Percentiles rank a stretch among this genome's conserved stretches.
These are phyloP conservation scores for Gnomoniopsis smithogilvyi DNA, from an alignment of 2,329 filamentous ascomycete species.

Conservation along the genomic window DNA sequence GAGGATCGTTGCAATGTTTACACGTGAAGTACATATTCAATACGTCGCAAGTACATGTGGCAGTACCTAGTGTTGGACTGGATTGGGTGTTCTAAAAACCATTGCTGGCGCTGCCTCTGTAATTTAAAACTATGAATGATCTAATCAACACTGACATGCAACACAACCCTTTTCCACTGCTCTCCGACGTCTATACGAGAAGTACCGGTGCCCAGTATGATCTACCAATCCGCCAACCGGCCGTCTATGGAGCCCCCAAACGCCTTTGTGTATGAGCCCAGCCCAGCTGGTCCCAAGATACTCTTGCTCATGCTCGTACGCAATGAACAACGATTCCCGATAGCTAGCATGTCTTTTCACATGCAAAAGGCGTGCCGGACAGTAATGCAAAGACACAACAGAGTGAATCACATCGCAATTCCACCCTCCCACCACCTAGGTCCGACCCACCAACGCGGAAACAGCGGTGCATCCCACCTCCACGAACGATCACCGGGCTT, in stretches of 20 bases:
- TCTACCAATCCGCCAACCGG: neutral
- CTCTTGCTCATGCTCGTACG: neutral
- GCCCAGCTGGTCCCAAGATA: neutral
- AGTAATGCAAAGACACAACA: neutral
- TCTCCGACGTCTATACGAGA: neutral
- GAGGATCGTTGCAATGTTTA: too few species aligned
- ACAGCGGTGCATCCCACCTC: slow-evolving; percentile 58
- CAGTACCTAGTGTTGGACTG: too few species aligned
- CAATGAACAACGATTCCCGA: neutral
- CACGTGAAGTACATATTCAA: too few species aligned
- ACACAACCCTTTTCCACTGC: neutral
- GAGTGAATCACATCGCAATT: slow-evolving; percentile 28
- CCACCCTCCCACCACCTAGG: slow-evolving; percentile 59
- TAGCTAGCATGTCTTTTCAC: too few species aligned
- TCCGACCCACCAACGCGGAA: slow-evolving; percentile 56
- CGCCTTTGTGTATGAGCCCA: neutral
- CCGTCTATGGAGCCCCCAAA: neutral
- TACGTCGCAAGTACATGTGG: too few species aligned
- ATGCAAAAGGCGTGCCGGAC: neutral
- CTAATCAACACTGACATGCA: neutral
- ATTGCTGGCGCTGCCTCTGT: neutral
- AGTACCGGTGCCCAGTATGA: neutral
- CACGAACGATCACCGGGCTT: slow-evolving; percentile 59
- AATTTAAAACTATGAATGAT: too few species aligned
- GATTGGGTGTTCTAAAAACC: neutral